Evolutionary conservation across 1,139 yeast species (phyloP), one percentile per base, ranked within the genome.

Genomic region (Keqinozyma sinolaborantium): DNA sequence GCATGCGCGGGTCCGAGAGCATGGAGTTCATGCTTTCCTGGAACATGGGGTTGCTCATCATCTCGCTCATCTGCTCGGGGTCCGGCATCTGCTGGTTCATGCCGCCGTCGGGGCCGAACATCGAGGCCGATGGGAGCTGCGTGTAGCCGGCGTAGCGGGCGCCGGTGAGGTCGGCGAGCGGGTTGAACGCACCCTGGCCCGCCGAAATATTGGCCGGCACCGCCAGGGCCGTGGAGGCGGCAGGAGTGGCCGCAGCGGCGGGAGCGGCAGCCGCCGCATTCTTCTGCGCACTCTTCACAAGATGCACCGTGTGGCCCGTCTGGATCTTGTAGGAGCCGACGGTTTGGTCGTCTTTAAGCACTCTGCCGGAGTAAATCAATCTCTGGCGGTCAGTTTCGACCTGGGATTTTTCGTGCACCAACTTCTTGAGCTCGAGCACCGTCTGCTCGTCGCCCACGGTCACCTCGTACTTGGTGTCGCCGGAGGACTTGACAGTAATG

Each of bases 41-140:
- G 45, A 86, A 76, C 60, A 76, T 69, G 21, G 97, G 97, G 47
- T 77, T 77, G 23, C 81, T 80, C 82, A 90, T 71, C 84, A 86
- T 77, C 40, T 70, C 67, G 23, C 77, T 64, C 58, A 88, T 50
- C 41, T 83, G 88, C 26, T 83, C 92, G 27, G 86, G 82, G 45
- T 78, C 80, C 6, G 95, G 94, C 50, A 79, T 63, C 18, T 68
- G 69, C 26, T 65, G 64, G 39, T 70, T 74, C 84, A 84, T 75
- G 14, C 97, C 97, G 14, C 95, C 95, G 54, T 90, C 97, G 13
- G 96, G 94, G 1, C 97, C 97, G 63, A 92, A 88, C 83, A 86
- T 76, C 29, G 84, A 79, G 0, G 90, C 87, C 2, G 86, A 75
- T 3, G 98, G 97, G 54, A 92, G 68, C 47, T 87, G 90, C 10